phyloP scores from a whole-genome alignment of 169 alveolate genomes.

The Eimeria tenella region DNA sequence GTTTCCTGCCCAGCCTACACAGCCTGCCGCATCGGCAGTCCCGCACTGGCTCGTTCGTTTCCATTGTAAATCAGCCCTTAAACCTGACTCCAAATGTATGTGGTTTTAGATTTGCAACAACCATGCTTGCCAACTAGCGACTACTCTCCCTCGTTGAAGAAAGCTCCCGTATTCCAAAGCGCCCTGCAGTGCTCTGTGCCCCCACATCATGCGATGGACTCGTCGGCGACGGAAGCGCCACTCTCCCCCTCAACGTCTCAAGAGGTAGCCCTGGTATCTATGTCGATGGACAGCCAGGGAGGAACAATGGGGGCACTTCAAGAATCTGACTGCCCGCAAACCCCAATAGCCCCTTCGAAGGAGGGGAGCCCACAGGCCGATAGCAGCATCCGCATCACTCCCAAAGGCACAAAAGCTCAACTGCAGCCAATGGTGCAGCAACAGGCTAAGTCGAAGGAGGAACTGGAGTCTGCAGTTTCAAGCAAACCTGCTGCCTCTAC shows the following conservation, averaged over 20 bases:
- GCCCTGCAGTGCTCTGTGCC: constrained; percentile 16
- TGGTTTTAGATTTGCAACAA: not conserved
- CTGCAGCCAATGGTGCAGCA: not conserved
- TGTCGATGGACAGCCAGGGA: constrained; percentile 36
- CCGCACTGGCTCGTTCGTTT: too few species aligned
- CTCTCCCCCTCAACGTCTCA: constrained; percentile 29
- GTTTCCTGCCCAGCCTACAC: too few species aligned
- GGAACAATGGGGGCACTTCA: not conserved
- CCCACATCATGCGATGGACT: constrained; percentile 1
- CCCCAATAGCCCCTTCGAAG: not conserved
- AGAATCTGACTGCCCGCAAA: not conserved
- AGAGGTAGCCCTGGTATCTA: not conserved
- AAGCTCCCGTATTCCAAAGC: not conserved
- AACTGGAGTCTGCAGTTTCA: not conserved
- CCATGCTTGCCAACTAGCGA: constrained; percentile 29
- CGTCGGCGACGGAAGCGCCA: constrained; percentile 65
- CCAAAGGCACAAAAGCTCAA: constrained; percentile 6
- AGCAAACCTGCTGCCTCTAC: constrained; percentile 10
- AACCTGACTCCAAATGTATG: not conserved
- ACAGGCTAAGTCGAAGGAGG: not conserved
- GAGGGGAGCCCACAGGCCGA: not conserved
- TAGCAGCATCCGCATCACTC: constrained; percentile 35
- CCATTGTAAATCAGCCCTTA: too few species aligned
- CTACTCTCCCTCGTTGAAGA: not conserved
- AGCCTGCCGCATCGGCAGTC: too few species aligned